These are phyloP conservation scores for Rosellinia necatrix DNA, from an alignment of 2,329 filamentous ascomycete genomes.

Conservation along the genomic window DNA sequence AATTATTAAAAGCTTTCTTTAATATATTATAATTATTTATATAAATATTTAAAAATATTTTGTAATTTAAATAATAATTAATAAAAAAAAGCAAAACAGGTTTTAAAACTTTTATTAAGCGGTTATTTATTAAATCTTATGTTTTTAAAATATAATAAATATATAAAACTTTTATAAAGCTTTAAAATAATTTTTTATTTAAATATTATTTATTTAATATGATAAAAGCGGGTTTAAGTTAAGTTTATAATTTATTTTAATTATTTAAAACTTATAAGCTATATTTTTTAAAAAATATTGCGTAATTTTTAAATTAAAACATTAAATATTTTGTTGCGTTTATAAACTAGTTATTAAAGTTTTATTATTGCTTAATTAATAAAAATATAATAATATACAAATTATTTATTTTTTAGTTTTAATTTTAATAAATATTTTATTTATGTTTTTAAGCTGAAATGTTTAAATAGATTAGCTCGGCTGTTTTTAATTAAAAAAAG, in stretches of 20 bases:
- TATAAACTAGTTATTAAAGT: slow-evolving; percentile 7
- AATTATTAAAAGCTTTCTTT: background rate
- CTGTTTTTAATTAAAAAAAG: background rate
- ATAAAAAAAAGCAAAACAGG: background rate
- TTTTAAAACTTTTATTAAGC: no score
- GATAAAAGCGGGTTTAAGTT: background rate
- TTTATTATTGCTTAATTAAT: slow-evolving; percentile 7
- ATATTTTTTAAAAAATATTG: slow-evolving; percentile 2
- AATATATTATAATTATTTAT: background rate
- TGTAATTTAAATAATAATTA: background rate
- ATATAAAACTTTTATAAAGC: background rate
- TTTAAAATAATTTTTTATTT: background rate
- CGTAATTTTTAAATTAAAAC: slow-evolving; percentile 4
- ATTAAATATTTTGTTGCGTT: background rate
- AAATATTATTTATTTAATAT: background rate
- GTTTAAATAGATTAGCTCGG: background rate
- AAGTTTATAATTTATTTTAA: slow-evolving; percentile 1
- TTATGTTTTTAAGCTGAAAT: background rate
- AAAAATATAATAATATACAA: background rate
- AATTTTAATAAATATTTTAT: background rate
- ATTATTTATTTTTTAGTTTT: background rate
- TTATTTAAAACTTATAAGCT: background rate
- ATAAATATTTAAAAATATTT: background rate
- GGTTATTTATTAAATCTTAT: background rate
- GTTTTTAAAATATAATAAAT: slow-evolving; percentile 5